phyloP scores from a whole-genome alignment of 371 early-diverging fungal genomes.

The Rhizopus sp. region DNA sequence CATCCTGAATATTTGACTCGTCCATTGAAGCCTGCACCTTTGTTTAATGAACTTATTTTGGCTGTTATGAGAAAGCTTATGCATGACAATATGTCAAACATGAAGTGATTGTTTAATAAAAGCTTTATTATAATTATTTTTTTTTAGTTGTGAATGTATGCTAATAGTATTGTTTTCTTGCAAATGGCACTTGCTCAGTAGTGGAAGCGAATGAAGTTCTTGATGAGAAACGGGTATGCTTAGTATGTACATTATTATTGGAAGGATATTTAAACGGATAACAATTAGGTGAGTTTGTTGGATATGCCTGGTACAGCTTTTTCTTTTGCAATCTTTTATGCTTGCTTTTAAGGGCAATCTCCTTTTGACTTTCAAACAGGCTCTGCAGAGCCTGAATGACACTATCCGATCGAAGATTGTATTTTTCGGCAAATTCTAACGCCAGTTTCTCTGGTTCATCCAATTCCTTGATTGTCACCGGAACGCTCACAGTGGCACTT shows the following conservation, averaged over 20 bases:
- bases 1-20: conserved; percentile 99
- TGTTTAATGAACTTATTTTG: conserved; percentile 92
- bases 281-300: not conserved
- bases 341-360: conserved; percentile 13
- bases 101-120: too few species aligned
- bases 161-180: not conserved
- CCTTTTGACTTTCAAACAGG: conserved; percentile 20
- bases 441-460: conserved; percentile 24
- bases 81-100: too few species aligned
- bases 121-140: too few species aligned
- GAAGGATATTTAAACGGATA: not conserved
- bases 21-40: conserved; percentile 90
- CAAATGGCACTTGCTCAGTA: not conserved
- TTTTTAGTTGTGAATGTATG: not conserved
- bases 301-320: not conserved
- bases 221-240: not conserved
- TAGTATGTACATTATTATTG: not conserved
- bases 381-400: conserved; percentile 15
- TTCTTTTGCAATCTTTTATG: conserved; percentile 5
- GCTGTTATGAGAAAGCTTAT: conserved; percentile 67
- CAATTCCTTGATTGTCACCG: conserved; percentile 16
- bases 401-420: conserved; percentile 9
- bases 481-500: conserved; percentile 7
- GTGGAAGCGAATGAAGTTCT: not conserved
- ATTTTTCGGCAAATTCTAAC: conserved; percentile 8